Conservation (phyloP, 306 rosid genomes). For the Castanea crenata region DNA sequence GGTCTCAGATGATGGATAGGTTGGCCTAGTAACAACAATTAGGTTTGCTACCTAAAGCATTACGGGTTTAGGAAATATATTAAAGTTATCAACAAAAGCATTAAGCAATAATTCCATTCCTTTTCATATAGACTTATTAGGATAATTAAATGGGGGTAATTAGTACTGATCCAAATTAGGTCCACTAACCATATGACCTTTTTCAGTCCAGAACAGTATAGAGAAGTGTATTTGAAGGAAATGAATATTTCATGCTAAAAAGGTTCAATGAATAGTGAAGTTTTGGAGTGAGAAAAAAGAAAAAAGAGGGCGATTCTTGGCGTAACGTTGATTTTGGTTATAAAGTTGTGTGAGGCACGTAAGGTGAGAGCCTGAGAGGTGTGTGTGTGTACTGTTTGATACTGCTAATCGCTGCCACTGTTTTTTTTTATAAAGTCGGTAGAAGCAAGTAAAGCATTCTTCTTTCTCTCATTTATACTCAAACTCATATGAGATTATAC, state of each 20-base stretch:
- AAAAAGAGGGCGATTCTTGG: constrained; percentile 38
- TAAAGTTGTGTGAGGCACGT: constrained; percentile 62
- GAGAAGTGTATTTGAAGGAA: neutral
- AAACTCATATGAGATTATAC: too few relatives aligned
- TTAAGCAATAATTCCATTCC: too few relatives aligned
- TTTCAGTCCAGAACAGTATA: constrained; percentile 10
- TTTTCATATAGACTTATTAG: too few relatives aligned
- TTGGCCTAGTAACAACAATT: too few relatives aligned
- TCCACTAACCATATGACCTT: neutral
- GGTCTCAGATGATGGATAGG: too few relatives aligned
- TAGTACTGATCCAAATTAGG: too few relatives aligned
- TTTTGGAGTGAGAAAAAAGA: neutral
- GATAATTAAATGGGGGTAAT: too few relatives aligned
- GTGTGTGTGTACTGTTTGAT: constrained; percentile 11
- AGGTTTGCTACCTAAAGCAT: too few relatives aligned
- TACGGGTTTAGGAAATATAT: too few relatives aligned
- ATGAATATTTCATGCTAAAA: neutral
- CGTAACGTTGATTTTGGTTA: constrained; percentile 39
- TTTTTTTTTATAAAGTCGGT: constrained; percentile 1
- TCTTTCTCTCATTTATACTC: constrained; percentile 17
- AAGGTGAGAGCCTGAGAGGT: constrained; percentile 12
- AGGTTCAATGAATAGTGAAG: constrained; percentile 43
- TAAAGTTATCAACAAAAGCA: too few relatives aligned
- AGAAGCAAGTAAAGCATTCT: constrained; percentile 30
- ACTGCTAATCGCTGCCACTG: constrained; percentile 29